A percentile compares a stretch with the other conserved stretches of the same genome.
phyloP scores from a whole-genome alignment of 257 asterid species.

The Echites panduratus region DNA sequence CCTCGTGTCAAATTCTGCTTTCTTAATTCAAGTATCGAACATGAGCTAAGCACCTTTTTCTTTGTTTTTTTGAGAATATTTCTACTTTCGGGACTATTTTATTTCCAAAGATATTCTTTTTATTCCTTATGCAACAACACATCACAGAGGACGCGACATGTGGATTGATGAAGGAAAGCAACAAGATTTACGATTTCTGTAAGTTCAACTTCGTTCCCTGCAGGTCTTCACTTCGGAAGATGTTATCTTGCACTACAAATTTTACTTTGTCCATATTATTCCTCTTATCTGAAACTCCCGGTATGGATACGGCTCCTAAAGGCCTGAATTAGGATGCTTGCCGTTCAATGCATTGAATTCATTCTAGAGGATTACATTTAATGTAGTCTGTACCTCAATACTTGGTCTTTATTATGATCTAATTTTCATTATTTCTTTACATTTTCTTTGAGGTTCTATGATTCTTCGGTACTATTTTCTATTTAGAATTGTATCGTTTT shows the following conservation, averaged over 20 bases:
- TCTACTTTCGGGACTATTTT: background rate
- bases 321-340: background rate
- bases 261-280: background rate
- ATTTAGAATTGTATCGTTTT: background rate
- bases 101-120: too few relatives aligned
- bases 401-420: background rate
- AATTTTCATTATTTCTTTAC: too few relatives aligned
- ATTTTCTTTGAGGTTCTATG: background rate
- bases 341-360: background rate
- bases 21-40: too few relatives aligned
- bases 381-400: too few relatives aligned
- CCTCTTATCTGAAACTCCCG: background rate
- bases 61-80: too few relatives aligned
- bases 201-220: slow-evolving; percentile 16
- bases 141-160: slow-evolving; percentile 21
- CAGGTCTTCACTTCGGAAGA: background rate
- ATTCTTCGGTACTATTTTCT: background rate
- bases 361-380: background rate
- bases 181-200: slow-evolving; percentile 16
- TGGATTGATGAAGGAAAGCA: slow-evolving; percentile 24
- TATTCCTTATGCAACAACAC: background rate
- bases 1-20: too few relatives aligned
- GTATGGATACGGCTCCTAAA: background rate
- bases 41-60: too few relatives aligned
- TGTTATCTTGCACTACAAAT: background rate